Evolutionary conservation across 805 yeast species (phyloP), one percentile per base, ranked within the genome.

Genomic region (Debaryomyces tyrocola): DNA sequence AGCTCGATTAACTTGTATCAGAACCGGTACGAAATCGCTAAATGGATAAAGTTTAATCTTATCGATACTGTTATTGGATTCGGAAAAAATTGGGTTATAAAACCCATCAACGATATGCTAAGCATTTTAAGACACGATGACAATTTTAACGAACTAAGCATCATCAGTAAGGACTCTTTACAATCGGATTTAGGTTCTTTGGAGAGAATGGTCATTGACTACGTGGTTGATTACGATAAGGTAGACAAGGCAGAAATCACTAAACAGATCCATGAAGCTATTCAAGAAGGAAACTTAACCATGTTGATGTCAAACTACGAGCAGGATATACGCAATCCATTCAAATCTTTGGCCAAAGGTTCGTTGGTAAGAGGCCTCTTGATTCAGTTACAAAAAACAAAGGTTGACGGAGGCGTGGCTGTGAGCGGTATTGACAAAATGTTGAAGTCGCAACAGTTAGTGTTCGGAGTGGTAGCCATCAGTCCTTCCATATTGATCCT

Each of bases 351-450:
- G 2, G 47, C 90, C 2, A 66, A 68, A 11, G 99, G 98, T 4
- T 80, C 83, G 46, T 75, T 92, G 52, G 65, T 90, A 7, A 76
- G 96, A 45, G 83, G 91, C 12, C 64, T 94, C 39, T 69, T 94
- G 58, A 91, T 92, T 51, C 98, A 94, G 64, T 74, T 94, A n/a
- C 99, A 92, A 64, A 92, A 94, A 67, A 85, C 96, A 10, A 92
- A 92, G 66, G 97, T 94, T 6, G 99, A 92, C 63, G 96, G 96
- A 7, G 90, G 87, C 33, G 71, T 90, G 4, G 98, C 97, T 0
- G 79, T 92, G 50, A 81, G 79, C 55, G 98, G 98, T 7, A 91
- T 94, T 51, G 98, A 94, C 66, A 85, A 87, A 60, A 71, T 92
- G 53, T 75, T 94, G 38, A 86, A 90, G 63, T 85, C 94, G 42